Evolutionary conservation across 2,329 filamentous ascomycete species (phyloP).

Genomic region (Hymenoscyphus infarciens): DNA sequence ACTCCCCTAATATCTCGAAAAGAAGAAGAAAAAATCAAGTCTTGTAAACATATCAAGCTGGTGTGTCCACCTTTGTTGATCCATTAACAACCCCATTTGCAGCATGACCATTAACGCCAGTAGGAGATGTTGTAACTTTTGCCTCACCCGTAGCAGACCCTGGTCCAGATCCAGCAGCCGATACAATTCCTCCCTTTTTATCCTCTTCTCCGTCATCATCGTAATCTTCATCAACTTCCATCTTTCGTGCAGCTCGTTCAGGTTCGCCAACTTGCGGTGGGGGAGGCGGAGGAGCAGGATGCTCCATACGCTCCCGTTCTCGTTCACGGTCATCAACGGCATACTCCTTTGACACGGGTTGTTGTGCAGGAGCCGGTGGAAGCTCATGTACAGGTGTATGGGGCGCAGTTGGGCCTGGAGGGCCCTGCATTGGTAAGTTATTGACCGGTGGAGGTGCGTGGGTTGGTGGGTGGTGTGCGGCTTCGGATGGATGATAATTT

Average conservation of each 20-base stretch:
- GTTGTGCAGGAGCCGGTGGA: slow-evolving; percentile 43
- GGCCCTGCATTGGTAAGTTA: slow-evolving; percentile 55
- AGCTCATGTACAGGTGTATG: slow-evolving; percentile 41
- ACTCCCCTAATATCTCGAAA: not conserved
- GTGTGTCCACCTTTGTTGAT: slow-evolving; percentile 31
- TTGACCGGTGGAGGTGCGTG: slow-evolving; percentile 43
- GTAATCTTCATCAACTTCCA: slow-evolving; percentile 97
- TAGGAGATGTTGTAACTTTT: slow-evolving; percentile 49
- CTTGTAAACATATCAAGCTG: slow-evolving; percentile 14
- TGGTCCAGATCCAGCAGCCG: slow-evolving; percentile 44
- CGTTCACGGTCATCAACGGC: slow-evolving; percentile 50
- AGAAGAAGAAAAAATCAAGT: not conserved
- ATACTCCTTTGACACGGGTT: slow-evolving; percentile 46
- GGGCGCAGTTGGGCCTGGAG: slow-evolving; percentile 45
- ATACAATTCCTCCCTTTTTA: slow-evolving; percentile 54
- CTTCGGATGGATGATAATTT: slow-evolving; percentile 86
- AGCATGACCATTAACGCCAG: slow-evolving; percentile 35
- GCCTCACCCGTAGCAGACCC: slow-evolving; percentile 42
- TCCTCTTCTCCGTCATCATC: slow-evolving; percentile 92
- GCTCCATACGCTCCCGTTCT: slow-evolving; percentile 39
- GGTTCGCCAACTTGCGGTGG: slow-evolving; percentile 64
- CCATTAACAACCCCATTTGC: slow-evolving; percentile 33
- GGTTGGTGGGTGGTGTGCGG: slow-evolving; percentile 78
- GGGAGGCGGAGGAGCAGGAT: slow-evolving; percentile 38
- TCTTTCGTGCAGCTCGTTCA: slow-evolving; percentile 79